These are phyloP conservation scores for Acmispon strigosus DNA, from an alignment of 306 rosid genomes.

Conservation along the genomic window DNA sequence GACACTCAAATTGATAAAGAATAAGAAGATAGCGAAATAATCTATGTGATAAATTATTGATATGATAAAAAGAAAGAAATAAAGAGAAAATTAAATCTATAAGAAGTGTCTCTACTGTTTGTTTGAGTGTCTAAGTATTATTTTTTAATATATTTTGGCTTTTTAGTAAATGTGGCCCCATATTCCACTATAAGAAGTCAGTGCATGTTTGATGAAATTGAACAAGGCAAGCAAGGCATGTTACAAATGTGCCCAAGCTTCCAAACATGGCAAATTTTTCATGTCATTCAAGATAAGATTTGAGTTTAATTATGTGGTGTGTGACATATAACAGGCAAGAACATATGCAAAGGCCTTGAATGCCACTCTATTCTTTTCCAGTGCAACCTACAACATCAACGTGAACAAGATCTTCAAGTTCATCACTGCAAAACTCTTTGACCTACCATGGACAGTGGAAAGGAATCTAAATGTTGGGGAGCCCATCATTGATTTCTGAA, in stretches of 20 bases:
- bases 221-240: slow-evolving; percentile 3
- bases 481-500: slow-evolving; percentile 87
- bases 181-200: neutral
- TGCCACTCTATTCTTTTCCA: slow-evolving; percentile 87
- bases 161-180: slow-evolving; percentile 6
- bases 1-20: too few relatives aligned
- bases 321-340: slow-evolving; percentile 67
- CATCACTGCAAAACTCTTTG: slow-evolving; percentile 91
- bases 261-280: neutral
- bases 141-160: neutral
- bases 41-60: neutral
- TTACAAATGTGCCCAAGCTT: neutral
- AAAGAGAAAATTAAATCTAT: too few relatives aligned
- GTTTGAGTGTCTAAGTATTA: too few relatives aligned
- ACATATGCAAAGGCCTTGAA: slow-evolving; percentile 76
- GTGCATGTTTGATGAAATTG: neutral
- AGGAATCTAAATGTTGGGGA: slow-evolving; percentile 86
- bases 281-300: neutral
- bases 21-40: too few relatives aligned
- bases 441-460: slow-evolving; percentile 90
- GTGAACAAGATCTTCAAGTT: slow-evolving; percentile 96
- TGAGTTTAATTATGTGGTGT: neutral
- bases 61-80: too few relatives aligned
- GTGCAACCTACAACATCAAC: slow-evolving; percentile 91
- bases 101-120: too few relatives aligned